These are phyloP conservation scores for Canavalia ensiformis DNA, from an alignment of 306 rosid species.

Conservation along the genomic window DNA sequence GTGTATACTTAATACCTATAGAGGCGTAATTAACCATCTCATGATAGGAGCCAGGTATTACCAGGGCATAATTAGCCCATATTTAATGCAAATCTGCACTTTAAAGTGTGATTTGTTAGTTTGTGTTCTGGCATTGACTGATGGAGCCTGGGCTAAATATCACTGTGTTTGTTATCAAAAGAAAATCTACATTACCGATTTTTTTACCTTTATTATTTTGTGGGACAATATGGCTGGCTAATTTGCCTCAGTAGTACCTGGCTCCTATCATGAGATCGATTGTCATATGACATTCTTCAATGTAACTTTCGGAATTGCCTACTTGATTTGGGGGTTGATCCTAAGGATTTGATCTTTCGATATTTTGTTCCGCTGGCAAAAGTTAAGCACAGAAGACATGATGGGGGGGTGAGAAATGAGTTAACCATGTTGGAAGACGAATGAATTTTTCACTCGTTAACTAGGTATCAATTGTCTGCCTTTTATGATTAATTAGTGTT, in stretches of 20 bases:
- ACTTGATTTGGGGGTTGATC: conserved; percentile 3
- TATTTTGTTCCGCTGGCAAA: not conserved
- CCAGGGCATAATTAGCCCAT: not conserved
- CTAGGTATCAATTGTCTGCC: conserved; percentile 10
- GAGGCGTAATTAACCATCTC: not conserved
- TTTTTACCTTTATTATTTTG: not conserved
- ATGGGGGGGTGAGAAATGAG: not conserved
- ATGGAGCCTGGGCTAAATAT: not conserved
- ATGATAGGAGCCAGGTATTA: not conserved
- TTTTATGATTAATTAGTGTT: not conserved
- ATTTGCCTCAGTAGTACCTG: not conserved
- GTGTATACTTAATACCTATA: not conserved
- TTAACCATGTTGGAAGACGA: conserved; percentile 3
- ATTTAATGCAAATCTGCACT: not conserved
- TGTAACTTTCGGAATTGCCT: not conserved
- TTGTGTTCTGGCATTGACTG: conserved; percentile 6
- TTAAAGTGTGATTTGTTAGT: conserved; percentile 8
- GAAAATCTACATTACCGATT: not conserved
- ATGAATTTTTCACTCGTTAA: conserved; percentile 1
- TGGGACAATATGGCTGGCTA: not conserved
- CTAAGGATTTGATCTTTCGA: not conserved
- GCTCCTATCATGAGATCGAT: conserved; percentile 18
- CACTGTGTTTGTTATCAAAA: not conserved
- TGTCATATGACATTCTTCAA: not conserved
- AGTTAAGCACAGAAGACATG: conserved; percentile 4